Evolutionary conservation across 2,329 filamentous ascomycete species (phyloP).

Genomic region (Penicillium verrucosum): DNA sequence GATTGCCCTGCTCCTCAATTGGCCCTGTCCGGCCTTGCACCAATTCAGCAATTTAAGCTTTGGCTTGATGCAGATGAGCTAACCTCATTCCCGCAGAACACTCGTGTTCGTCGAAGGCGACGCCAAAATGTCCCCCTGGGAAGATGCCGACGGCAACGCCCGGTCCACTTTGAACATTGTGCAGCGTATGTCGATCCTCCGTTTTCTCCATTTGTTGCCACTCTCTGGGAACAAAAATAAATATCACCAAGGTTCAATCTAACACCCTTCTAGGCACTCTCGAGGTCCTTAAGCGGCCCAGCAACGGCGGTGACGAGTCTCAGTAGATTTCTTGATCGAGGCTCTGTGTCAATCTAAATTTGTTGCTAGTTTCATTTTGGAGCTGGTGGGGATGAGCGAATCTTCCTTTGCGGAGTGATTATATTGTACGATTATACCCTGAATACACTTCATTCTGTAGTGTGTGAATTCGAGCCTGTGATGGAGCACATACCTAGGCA

Average conservation of each 20-base stretch:
- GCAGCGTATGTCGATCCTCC: conserved; percentile 63
- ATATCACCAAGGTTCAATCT: not conserved
- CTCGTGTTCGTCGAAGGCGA: conserved; percentile 83
- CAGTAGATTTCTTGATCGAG: conserved; percentile 7
- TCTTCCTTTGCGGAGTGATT: conserved; percentile 17
- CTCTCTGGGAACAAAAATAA: not conserved
- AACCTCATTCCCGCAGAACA: conserved; percentile 51
- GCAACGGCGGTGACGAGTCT: conserved; percentile 7
- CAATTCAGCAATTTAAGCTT: not conserved
- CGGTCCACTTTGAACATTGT: conserved; percentile 63
- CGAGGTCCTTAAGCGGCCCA: conserved; percentile 36
- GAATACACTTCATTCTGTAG: conserved; percentile 21
- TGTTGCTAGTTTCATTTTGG: not conserved
- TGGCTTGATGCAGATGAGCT: not conserved
- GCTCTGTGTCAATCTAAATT: not conserved
- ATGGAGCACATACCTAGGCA: not conserved
- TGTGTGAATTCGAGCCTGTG: not conserved
- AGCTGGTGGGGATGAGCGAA: not conserved
- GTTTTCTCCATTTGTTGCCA: not conserved
- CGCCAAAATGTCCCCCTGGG: conserved; percentile 63
- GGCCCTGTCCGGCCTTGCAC: not conserved
- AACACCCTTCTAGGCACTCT: conserved; percentile 24
- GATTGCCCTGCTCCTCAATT: not conserved
- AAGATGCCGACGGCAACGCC: conserved; percentile 68
- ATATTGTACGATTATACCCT: conserved; percentile 32